Percentiles rank a stretch among this genome's conserved stretches.
Evolutionary conservation across 78 protist species (phyloP).

Genomic region (Dictyostelium brefeldianum): DNA sequence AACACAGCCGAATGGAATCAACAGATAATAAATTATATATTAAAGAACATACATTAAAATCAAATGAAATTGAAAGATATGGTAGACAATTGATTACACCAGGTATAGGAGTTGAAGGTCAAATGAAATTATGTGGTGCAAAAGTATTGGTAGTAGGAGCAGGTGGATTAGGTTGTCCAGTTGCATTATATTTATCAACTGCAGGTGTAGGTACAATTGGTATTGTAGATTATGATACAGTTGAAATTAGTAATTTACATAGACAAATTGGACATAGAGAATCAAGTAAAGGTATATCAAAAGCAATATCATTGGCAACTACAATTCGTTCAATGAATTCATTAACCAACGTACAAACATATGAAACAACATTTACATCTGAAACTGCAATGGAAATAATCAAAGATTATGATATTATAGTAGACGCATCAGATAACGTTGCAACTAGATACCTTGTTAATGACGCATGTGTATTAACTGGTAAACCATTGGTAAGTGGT

Average conservation of each 20-base stretch:
- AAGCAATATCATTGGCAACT: conserved; percentile 75
- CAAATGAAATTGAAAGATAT: conserved; percentile 85
- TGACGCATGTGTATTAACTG: conserved; percentile 85
- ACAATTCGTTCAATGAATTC: conserved; percentile 44
- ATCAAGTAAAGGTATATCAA: conserved; percentile 34
- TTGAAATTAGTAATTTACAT: conserved; percentile 89
- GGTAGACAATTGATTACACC: conserved; percentile 87
- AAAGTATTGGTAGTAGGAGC: conserved; percentile 91
- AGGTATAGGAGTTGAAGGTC: conserved; percentile 84
- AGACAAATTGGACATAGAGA: conserved; percentile 89
- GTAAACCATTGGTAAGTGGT: conserved; percentile 92
- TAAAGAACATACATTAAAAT: conserved; percentile 44
- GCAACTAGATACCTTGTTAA: conserved; percentile 83
- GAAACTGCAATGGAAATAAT: conserved; percentile 86
- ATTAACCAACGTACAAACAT: conserved; percentile 15
- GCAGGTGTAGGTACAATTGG: conserved; percentile 92
- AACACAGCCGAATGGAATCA: too few species aligned
- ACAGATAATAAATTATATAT: background rate
- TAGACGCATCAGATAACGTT: conserved; percentile 93
- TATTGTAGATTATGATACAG: conserved; percentile 89
- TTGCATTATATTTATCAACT: conserved; percentile 88
- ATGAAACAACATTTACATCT: conserved; percentile 31
- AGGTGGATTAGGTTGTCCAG: conserved; percentile 94
- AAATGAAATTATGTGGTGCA: conserved; percentile 11
- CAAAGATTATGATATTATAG: conserved; percentile 82